Percentiles rank a stretch among this genome's conserved stretches.
These are phyloP conservation scores for Colletotrichum falcatum DNA, from an alignment of 2,329 filamentous ascomycete species.

Conservation along the genomic window DNA sequence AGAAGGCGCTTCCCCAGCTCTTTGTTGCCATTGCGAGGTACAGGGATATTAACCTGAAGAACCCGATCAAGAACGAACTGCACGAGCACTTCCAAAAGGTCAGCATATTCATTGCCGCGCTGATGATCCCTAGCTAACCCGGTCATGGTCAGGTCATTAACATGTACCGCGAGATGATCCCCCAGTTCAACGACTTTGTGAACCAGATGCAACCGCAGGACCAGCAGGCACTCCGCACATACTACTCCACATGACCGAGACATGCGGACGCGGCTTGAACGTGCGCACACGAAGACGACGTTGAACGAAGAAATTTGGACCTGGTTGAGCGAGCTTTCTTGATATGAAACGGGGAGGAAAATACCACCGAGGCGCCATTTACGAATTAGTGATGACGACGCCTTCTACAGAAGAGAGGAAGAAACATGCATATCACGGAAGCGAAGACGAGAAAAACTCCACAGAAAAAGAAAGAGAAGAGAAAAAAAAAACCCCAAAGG, in stretches of 20 bases:
- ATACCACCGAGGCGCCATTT: constrained; percentile 37
- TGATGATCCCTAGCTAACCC: constrained; percentile 34
- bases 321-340: constrained; percentile 28
- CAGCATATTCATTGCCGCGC: constrained; percentile 49
- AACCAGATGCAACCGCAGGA: constrained; percentile 62
- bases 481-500: constrained; percentile 5
- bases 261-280: not conserved
- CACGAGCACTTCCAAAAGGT: constrained; percentile 83
- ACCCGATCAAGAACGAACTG: constrained; percentile 72
- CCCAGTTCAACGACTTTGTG: constrained; percentile 68
- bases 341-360: constrained; percentile 40
- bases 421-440: constrained; percentile 39
- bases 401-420: constrained; percentile 17
- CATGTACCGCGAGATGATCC: constrained; percentile 70
- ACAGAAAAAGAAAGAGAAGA: too few species aligned
- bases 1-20: constrained; percentile 83
- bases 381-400: constrained; percentile 38
- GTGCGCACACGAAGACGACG: constrained; percentile 10
- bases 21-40: constrained; percentile 88
- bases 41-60: constrained; percentile 71
- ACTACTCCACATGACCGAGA: constrained; percentile 52
- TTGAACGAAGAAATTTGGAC: constrained; percentile 21
- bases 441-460: constrained; percentile 1
- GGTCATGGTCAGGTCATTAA: constrained; percentile 62
- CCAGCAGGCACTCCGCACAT: constrained; percentile 60